Evolutionary conservation across 768 basidiomycete genomes (phyloP).

Genomic region (Lactarius sp.): DNA sequence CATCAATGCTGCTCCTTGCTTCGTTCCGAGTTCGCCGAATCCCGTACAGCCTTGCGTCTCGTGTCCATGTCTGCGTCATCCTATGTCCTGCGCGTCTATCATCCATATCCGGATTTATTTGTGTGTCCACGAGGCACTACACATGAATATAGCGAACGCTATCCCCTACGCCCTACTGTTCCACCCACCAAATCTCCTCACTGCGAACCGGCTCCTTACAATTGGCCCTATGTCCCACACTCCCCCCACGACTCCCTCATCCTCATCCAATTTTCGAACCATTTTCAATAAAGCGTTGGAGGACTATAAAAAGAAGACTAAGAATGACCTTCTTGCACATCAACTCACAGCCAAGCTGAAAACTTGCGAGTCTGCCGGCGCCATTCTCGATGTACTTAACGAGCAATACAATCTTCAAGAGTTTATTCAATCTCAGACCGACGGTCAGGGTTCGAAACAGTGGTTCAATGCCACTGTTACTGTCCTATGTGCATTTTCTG

Average conservation of each 20-base stretch:
- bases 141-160: too few species aligned
- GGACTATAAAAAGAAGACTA: background rate
- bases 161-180: too few species aligned
- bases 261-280: background rate
- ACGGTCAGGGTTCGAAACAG: background rate
- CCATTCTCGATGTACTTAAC: background rate
- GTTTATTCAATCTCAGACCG: background rate
- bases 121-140: too few species aligned
- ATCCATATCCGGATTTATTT: too few species aligned
- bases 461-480: background rate
- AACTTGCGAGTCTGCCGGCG: background rate
- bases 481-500: conserved; percentile 1
- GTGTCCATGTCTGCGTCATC: too few species aligned
- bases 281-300: background rate
- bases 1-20: too few species aligned
- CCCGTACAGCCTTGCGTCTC: too few species aligned
- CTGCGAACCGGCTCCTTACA: background rate
- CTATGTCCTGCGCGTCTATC: too few species aligned
- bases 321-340: background rate
- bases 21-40: too few species aligned
- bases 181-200: background rate
- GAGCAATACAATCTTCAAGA: background rate
- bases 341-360: background rate
- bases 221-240: background rate
- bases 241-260: background rate